phyloP scores from a whole-genome alignment of 2,329 filamentous ascomycete species.

The Claviceps cyperi region DNA sequence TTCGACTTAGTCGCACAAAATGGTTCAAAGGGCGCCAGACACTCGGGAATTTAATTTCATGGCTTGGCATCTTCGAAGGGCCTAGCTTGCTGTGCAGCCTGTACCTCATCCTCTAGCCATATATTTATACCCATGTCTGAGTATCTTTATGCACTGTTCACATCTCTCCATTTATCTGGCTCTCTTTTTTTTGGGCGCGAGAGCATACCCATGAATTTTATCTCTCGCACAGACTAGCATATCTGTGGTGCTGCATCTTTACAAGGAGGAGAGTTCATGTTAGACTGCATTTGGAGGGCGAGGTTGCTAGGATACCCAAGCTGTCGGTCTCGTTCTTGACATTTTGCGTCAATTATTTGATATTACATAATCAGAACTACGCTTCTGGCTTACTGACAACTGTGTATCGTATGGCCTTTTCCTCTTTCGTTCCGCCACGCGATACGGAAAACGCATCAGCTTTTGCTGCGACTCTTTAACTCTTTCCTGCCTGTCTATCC shows the following conservation, averaged over 20 bases:
- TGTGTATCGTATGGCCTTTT: neutral
- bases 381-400: too few species aligned
- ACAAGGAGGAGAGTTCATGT: too few species aligned
- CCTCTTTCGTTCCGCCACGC: slow-evolving; percentile 3
- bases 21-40: slow-evolving; percentile 47
- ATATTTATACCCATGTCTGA: neutral
- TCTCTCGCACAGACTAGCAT: neutral
- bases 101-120: slow-evolving; percentile 38
- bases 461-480: neutral
- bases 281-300: too few species aligned
- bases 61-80: slow-evolving; percentile 64
- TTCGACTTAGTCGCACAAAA: slow-evolving; percentile 50
- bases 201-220: neutral
- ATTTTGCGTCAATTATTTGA: too few species aligned
- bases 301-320: too few species aligned
- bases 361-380: too few species aligned
- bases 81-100: slow-evolving; percentile 52
- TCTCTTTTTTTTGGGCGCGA: neutral
- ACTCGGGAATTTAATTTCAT: slow-evolving; percentile 62
- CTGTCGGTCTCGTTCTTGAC: too few species aligned
- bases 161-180: neutral
- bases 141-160: neutral
- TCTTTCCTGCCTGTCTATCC: neutral
- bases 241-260: neutral
- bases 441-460: neutral